A percentile compares a stretch with the other conserved stretches of the same genome.
phyloP scores from a whole-genome alignment of 345 rosid genomes.

The Eucalyptus marginata region DNA sequence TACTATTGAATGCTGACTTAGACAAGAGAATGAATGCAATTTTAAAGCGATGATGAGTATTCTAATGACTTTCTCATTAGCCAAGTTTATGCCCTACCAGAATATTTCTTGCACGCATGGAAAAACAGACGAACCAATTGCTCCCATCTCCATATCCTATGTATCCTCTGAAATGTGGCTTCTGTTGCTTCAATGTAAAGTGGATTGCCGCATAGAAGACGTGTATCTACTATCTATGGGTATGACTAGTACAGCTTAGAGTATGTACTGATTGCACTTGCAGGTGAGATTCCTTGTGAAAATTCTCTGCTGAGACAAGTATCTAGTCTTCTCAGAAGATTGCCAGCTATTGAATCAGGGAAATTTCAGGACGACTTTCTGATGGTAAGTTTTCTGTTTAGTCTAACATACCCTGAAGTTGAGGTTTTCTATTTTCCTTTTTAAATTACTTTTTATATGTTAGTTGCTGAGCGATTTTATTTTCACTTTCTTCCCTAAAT shows the following conservation, averaged over 20 bases:
- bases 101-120: not conserved
- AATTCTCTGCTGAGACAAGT: constrained; percentile 91
- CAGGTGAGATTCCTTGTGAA: constrained; percentile 92
- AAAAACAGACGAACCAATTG: not conserved
- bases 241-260: not conserved
- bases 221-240: not conserved
- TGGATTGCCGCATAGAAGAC: not conserved
- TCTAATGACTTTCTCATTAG: not conserved
- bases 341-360: constrained; percentile 92
- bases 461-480: not conserved
- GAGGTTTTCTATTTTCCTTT: not conserved
- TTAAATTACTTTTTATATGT: not conserved
- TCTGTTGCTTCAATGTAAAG: not conserved
- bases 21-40: not conserved
- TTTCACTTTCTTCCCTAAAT: not conserved
- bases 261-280: not conserved
- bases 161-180: not conserved
- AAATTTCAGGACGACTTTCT: constrained; percentile 87
- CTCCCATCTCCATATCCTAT: not conserved
- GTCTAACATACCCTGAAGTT: not conserved
- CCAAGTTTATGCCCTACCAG: not conserved
- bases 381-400: constrained; percentile 46
- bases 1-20: not conserved
- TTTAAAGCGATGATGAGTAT: not conserved
- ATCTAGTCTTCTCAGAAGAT: constrained; percentile 82